These are phyloP conservation scores for Ogataea nonfermentans DNA, from an alignment of 805 yeast species.

Conservation along the genomic window DNA sequence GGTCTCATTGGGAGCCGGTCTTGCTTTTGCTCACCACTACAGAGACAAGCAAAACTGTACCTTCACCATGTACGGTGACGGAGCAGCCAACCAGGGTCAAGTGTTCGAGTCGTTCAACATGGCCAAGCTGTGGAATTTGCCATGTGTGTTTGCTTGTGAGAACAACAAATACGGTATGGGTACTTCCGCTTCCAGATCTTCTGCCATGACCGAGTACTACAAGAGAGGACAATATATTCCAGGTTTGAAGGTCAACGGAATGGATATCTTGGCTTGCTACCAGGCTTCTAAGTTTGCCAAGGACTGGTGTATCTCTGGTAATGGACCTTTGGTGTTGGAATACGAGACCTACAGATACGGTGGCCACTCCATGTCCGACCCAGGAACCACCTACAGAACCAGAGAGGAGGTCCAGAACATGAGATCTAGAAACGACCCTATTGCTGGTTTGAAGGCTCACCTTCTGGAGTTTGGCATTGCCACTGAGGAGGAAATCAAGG, in stretches of 20 bases:
- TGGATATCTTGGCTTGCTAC: constrained; percentile 94
- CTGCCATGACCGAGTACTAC: constrained; percentile 95
- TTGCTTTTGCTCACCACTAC: constrained; percentile 98
- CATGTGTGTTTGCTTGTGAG: constrained; percentile 93
- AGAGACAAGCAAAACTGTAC: constrained; percentile 74
- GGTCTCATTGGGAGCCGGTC: constrained; percentile 96
- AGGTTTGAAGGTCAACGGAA: constrained; percentile 97
- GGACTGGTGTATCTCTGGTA: constrained; percentile 90
- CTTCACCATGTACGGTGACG: constrained; percentile 94
- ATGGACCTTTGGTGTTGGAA: constrained; percentile 95
- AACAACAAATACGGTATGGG: constrained; percentile 99
- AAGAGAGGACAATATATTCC: constrained; percentile 99
- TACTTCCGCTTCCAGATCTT: constrained; percentile 94
- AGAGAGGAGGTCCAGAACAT: constrained; percentile 99
- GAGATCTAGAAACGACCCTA: constrained; percentile 98
- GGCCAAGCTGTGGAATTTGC: constrained; percentile 98
- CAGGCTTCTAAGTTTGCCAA: constrained; percentile 96
- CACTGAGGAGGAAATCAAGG: constrained; percentile 90
- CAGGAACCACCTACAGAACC: constrained; percentile 99
- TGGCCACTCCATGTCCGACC: constrained; percentile 99
- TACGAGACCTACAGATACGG: constrained; percentile 99
- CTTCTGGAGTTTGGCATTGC: constrained; percentile 82
- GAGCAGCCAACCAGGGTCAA: constrained; percentile 99
- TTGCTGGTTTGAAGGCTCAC: constrained; percentile 90
- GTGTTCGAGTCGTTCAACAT: constrained; percentile 96